Base-by-base conservation (phyloP, 441 rosid genomes). In the Melastoma candidum region DNA sequence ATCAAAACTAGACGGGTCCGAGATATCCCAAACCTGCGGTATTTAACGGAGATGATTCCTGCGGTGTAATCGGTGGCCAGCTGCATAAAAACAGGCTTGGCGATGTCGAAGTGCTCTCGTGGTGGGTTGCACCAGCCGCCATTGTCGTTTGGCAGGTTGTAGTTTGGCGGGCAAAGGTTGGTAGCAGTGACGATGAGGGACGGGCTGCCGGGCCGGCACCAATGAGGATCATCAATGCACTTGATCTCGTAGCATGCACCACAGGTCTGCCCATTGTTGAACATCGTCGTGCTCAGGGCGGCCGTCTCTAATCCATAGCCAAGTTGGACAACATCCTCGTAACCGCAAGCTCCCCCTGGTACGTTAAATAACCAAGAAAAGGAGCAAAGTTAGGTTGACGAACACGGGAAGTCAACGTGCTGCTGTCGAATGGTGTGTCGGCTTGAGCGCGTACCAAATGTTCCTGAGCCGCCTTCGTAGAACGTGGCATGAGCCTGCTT, bases 121-220 rank as follows among this genome's bases (percentile, higher is more conserved):
- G 85, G 80, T 1, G 68, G 58, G 50, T 75, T 63, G 76, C 89
- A 82, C 89, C 89, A 82, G 9, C 83, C 83, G 0, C 75, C 85
- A 7, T 60, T 58, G 55, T 73, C 63, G 47, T 52, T 53, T 1
- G 79, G 51, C 12, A 29, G 64, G n/a, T 54, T 22, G 32, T 67
- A 66, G 25, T 72, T 77, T 13, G 82, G 81, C 0, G 89, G 89
- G 68, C 89, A 82, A 22, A 46, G 66, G 60, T 82, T 71, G 3
- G 89, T 82, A 44, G 71, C 85, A 0, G 85, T 79, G 26, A 82
- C 59, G 39, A 56, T 7, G 7, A 82, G 72, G 29, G 85, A 68
- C 2, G 68, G 70, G 22, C 22, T 17, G 22, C 22, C 22, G 22
- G 22, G 22, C 22, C 22, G 22, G 22, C 22, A 17, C 22, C 81